phyloP scores from a whole-genome alignment of 2,329 filamentous ascomycete genomes.

The Colletotrichum musae region DNA sequence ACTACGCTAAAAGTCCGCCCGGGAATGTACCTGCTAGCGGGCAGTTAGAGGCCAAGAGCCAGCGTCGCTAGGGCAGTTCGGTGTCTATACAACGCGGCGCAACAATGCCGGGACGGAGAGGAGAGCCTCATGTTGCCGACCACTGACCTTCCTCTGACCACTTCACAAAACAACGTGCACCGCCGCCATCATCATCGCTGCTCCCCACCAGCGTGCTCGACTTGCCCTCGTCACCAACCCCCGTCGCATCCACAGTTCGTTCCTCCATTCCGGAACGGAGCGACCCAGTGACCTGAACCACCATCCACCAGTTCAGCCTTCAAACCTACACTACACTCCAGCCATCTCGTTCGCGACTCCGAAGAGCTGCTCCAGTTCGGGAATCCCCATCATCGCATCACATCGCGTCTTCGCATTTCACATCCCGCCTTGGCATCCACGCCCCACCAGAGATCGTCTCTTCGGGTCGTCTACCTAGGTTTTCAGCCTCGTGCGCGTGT shows the following conservation, averaged over 20 bases:
- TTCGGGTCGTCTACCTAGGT: slow-evolving; percentile 13
- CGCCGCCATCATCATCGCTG: slow-evolving; percentile 2
- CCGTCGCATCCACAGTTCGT: slow-evolving; percentile 3
- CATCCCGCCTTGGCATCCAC: slow-evolving; percentile 30
- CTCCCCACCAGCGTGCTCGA: background rate
- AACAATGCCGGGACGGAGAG: slow-evolving; percentile 15
- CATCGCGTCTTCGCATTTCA: slow-evolving; percentile 6
- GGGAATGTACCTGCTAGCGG: too few relatives aligned
- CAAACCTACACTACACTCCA: background rate
- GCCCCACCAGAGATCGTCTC: slow-evolving; percentile 37
- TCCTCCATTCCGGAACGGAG: background rate
- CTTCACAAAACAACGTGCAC: background rate
- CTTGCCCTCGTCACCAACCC: too few relatives aligned
- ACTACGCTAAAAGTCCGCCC: slow-evolving; percentile 7
- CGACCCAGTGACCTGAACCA: too few relatives aligned
- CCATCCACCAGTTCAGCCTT: background rate
- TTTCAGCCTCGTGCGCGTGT: slow-evolving; percentile 36
- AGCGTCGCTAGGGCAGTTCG: too few relatives aligned
- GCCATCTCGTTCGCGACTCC: background rate
- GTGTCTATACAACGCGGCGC: slow-evolving; percentile 22
- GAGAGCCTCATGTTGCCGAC: slow-evolving; percentile 28
- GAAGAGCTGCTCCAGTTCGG: background rate
- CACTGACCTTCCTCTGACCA: slow-evolving; percentile 8
- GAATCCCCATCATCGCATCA: background rate
- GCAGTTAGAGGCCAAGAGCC: too few relatives aligned